Conservation (phyloP, 2,329 filamentous ascomycete species). For the Colletotrichum eleusines region DNA sequence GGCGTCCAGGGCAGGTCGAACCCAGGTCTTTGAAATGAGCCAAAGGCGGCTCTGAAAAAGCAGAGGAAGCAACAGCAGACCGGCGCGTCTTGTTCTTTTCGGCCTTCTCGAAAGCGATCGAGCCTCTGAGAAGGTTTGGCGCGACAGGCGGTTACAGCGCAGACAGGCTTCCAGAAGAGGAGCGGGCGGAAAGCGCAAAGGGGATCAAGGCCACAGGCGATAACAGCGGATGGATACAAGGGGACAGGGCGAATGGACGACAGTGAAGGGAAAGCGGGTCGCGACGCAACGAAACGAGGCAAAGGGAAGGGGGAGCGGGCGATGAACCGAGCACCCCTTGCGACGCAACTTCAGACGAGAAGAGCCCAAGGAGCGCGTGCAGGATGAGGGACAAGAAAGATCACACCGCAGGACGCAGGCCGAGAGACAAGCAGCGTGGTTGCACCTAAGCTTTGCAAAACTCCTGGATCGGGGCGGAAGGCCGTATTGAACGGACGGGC, state of each 20-base stretch:
- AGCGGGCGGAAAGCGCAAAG: slow-evolving; percentile 10
- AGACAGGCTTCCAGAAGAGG: slow-evolving; percentile 32
- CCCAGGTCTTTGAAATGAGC: background rate
- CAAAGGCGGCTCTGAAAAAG: slow-evolving; percentile 1
- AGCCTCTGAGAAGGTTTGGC: slow-evolving; percentile 9
- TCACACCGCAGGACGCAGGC: slow-evolving; percentile 12
- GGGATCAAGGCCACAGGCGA: background rate
- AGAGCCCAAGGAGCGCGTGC: slow-evolving; percentile 12
- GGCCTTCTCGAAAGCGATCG: slow-evolving; percentile 29
- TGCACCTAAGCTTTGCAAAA: slow-evolving; percentile 14
- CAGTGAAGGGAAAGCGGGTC: slow-evolving; percentile 23
- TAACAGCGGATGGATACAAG: background rate
- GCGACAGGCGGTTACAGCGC: slow-evolving; percentile 20
- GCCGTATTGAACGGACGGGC: background rate
- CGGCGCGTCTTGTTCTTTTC: slow-evolving; percentile 7
- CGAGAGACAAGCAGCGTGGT: slow-evolving; percentile 13
- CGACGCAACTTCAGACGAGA: slow-evolving; percentile 38
- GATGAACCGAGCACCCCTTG: slow-evolving; percentile 38
- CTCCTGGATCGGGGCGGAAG: slow-evolving; percentile 28
- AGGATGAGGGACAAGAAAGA: slow-evolving; percentile 7
- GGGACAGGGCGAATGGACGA: background rate
- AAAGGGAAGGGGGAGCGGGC: slow-evolving; percentile 25
- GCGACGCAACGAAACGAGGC: slow-evolving; percentile 31
- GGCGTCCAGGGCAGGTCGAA: background rate
- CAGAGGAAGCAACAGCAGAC: slow-evolving; percentile 3